These are phyloP conservation scores for Chlamydomonas sp. DNA, from an alignment of 139 green algal genomes.

Conservation along the genomic window DNA sequence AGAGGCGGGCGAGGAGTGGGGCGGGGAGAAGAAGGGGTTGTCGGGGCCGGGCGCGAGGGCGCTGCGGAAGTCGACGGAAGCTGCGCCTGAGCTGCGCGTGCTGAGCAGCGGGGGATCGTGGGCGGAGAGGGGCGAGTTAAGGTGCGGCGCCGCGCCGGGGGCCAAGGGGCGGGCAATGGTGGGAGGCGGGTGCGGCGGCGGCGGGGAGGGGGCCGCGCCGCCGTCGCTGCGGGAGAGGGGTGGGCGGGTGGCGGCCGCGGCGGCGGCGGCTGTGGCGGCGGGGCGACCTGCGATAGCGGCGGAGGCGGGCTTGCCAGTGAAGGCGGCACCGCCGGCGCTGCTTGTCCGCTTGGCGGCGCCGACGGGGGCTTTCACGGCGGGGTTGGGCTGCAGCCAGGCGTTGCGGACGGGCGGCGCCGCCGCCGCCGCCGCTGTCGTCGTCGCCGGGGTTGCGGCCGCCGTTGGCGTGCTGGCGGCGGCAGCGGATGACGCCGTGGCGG, in stretches of 20 bases:
- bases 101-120: slow-evolving; percentile 1
- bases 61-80: neutral
- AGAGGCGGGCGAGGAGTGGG: neutral
- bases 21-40: neutral
- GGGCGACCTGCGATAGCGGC: neutral
- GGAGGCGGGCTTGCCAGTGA: no score
- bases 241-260: neutral
- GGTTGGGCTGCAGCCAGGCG: slow-evolving; percentile 28
- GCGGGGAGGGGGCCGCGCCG: neutral
- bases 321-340: neutral
- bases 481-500: neutral
- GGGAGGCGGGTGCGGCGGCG: neutral
- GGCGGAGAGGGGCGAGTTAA: neutral
- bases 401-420: neutral
- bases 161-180: neutral
- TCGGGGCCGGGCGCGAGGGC: neutral
- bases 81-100: neutral
- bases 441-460: no score
- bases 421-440: neutral
- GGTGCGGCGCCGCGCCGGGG: neutral
- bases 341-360: slow-evolving; percentile 2
- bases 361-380: neutral
- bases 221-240: neutral
- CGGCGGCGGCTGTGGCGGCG: neutral
- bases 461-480: neutral